phyloP scores from a whole-genome alignment of 148 eudicot species.

The Silene uniflora region DNA sequence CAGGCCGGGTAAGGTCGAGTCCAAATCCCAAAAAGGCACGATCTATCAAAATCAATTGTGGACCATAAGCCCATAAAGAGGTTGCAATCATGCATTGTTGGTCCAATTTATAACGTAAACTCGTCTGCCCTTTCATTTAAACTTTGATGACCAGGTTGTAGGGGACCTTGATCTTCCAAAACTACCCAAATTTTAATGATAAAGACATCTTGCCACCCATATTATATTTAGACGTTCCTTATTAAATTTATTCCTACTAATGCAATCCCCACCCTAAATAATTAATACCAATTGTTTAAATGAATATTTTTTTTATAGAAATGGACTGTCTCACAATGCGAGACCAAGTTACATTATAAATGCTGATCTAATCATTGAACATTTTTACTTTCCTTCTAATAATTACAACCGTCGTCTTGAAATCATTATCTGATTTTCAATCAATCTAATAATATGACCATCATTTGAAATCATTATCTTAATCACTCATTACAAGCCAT shows the following conservation, averaged over 20 bases:
- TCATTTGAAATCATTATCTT: neutral
- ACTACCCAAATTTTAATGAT: slow-evolving; percentile 5
- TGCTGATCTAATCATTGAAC: neutral
- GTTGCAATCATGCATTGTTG: neutral
- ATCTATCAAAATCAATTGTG: neutral
- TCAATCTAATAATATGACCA: neutral
- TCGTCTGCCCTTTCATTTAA: neutral
- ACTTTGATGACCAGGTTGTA: slow-evolving; percentile 14
- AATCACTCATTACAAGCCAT: neutral
- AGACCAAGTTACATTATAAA: too few relatives aligned
- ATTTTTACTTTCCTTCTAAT: neutral
- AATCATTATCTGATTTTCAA: neutral
- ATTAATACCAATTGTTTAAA: neutral
- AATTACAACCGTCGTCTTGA: neutral
- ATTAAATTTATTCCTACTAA: neutral
- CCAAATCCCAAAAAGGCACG: slow-evolving; percentile 7
- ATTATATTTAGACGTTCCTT: neutral
- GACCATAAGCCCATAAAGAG: neutral
- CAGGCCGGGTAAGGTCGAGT: neutral
- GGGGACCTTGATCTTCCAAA: slow-evolving; percentile 7
- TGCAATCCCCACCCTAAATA: neutral
- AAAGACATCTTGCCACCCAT: neutral
- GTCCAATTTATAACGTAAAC: slow-evolving; percentile 3
- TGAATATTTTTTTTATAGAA: too few relatives aligned
- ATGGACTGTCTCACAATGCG: too few relatives aligned